A percentile compares a stretch with the other conserved stretches of the same genome.
Evolutionary conservation across 306 rosid genomes (phyloP).

Genomic region (Oemleria cerasiformis): DNA sequence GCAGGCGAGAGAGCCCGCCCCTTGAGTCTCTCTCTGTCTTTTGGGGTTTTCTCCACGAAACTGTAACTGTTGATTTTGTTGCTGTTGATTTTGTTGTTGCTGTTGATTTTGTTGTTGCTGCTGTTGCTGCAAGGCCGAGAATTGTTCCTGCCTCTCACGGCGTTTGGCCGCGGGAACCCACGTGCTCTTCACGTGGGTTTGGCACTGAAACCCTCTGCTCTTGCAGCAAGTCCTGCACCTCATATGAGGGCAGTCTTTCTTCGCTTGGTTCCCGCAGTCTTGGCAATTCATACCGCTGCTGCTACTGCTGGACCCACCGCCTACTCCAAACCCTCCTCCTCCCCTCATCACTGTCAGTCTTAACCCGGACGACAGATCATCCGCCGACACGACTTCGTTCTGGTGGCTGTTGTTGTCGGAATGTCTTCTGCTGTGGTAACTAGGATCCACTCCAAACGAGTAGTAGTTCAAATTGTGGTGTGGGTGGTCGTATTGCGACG

Average conservation of each 20-base stretch:
- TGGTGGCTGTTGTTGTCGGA: conserved; percentile 12
- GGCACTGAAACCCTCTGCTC: conserved; percentile 94
- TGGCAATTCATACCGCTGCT: conserved; percentile 70
- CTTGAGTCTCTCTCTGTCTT: conserved; percentile 53
- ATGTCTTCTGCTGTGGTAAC: conserved; percentile 27
- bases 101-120: conserved; percentile 39
- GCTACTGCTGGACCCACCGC: conserved; percentile 20
- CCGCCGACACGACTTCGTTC: conserved; percentile 44
- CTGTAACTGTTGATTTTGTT: conserved; percentile 22
- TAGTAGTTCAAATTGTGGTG: conserved; percentile 42
- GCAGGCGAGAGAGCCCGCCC: conserved; percentile 43
- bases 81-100: conserved; percentile 39
- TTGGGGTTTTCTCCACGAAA: conserved; percentile 43
- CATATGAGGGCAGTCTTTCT: conserved; percentile 80
- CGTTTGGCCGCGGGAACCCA: conserved; percentile 98
- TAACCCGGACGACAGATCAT: conserved; percentile 47
- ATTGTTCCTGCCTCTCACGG: conserved; percentile 81
- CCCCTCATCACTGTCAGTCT: conserved; percentile 65
- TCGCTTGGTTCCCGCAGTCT: conserved; percentile 95
- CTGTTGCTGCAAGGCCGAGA: conserved; percentile 47
- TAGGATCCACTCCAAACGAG: conserved; percentile 77
- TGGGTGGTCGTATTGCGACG: conserved; percentile 37
- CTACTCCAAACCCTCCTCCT: conserved; percentile 14
- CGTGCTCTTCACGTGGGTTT: conserved; percentile 93
- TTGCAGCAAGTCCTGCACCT: conserved; percentile 93